Evolutionary conservation across 2,329 filamentous ascomycete species (phyloP).

Genomic region (Cladosporium velox): DNA sequence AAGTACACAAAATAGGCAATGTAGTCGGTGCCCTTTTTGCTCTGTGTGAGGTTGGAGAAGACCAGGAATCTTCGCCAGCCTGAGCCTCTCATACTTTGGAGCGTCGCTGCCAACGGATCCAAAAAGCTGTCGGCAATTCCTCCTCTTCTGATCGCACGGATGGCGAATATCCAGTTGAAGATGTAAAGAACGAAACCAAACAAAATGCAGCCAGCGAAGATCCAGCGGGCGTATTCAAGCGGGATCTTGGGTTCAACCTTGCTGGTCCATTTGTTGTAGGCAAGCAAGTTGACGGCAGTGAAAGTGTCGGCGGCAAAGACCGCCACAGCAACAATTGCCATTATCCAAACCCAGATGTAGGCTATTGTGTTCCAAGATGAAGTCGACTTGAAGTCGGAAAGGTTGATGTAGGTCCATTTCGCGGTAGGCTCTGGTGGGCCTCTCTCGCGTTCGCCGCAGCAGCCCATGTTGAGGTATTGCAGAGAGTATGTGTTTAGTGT

Average conservation of each 20-base stretch:
- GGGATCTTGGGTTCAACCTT: slow-evolving; percentile 77
- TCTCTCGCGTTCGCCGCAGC: slow-evolving; percentile 39
- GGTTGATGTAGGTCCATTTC: slow-evolving; percentile 85
- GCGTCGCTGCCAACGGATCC: slow-evolving; percentile 79
- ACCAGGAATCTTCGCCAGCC: slow-evolving; percentile 92
- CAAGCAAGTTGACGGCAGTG: slow-evolving; percentile 86
- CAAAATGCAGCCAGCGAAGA: slow-evolving; percentile 91
- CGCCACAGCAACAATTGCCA: slow-evolving; percentile 73
- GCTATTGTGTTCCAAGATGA: slow-evolving; percentile 77
- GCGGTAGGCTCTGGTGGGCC: slow-evolving; percentile 47
- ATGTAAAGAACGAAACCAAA: slow-evolving; percentile 80
- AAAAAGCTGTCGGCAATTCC: slow-evolving; percentile 91
- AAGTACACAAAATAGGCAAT: slow-evolving; percentile 91
- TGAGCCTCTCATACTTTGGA: slow-evolving; percentile 78
- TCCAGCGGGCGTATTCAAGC: slow-evolving; percentile 83
- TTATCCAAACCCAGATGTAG: slow-evolving; percentile 82
- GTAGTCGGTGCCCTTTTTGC: slow-evolving; percentile 87
- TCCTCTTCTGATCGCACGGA: slow-evolving; percentile 77
- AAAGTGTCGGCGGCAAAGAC: slow-evolving; percentile 92
- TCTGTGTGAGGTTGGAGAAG: slow-evolving; percentile 86
- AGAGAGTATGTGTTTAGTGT: not conserved
- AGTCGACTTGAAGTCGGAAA: slow-evolving; percentile 76
- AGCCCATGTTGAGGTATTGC: slow-evolving; percentile 36
- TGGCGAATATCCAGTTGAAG: slow-evolving; percentile 78
- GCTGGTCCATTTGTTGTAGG: slow-evolving; percentile 85